phyloP scores from a whole-genome alignment of 352 stramenopile species.

The Proteromonas lacertae region DNA sequence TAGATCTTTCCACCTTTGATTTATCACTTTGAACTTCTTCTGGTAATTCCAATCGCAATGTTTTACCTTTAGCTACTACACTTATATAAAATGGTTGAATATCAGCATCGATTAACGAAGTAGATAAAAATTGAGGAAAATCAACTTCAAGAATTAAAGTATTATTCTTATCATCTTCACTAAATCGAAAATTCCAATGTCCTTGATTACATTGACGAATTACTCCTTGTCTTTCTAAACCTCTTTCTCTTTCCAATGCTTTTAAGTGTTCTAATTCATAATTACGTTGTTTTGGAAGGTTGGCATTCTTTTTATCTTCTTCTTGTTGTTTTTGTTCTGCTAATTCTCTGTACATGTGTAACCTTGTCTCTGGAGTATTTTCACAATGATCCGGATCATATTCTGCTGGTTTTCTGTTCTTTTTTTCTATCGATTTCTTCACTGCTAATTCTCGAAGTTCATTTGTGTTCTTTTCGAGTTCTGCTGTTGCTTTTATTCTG shows the following conservation, averaged over 20 bases:
- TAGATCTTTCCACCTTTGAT: conserved; percentile 12
- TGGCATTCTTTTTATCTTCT: conserved; percentile 27
- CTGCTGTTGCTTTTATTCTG: conserved; percentile 35
- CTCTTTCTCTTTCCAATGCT: conserved; percentile 6
- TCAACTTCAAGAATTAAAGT: conserved; percentile 24
- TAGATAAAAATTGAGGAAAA: conserved; percentile 38
- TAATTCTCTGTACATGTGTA: conserved; percentile 54
- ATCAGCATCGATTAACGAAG: conserved; percentile 61
- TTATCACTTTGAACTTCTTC: conserved; percentile 16
- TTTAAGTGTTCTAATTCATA: conserved; percentile 36
- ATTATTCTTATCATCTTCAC: conserved; percentile 11
- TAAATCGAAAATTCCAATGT: not conserved
- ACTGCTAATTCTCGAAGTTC: no score
- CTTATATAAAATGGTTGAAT: conserved; percentile 58
- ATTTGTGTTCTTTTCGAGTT: conserved; percentile 9
- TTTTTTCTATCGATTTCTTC: no score
- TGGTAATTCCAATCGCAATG: conserved; percentile 18
- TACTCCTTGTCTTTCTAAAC: not conserved
- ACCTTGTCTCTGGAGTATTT: no score
- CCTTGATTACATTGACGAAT: not conserved
- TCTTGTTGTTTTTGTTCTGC: conserved; percentile 61
- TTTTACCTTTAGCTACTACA: conserved; percentile 58
- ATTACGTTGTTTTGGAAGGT: conserved; percentile 36
- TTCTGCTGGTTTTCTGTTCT: no score
- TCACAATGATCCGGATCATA: no score